Evolutionary conservation across 176 grass and related monocot species (phyloP), one percentile per base, ranked within the genome.

Genomic region (Canna indica): DNA sequence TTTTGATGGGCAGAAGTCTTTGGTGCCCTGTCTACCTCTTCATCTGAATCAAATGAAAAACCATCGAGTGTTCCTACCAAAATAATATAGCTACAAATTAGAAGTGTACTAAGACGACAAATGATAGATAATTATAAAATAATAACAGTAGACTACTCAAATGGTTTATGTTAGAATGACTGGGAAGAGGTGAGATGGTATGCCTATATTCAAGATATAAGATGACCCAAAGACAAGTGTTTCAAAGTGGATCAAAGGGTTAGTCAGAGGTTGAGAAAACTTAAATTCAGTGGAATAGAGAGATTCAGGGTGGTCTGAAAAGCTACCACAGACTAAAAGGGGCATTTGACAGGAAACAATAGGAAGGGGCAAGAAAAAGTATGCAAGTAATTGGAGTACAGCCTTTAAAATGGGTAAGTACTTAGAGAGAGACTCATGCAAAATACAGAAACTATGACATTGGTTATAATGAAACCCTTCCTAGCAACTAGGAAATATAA

Each of bases 21-120:
- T 53, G 67, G 69, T 70, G 83, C 36, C 33, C 81, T 90, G 9
- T 92, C 86, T 62, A 68, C 68, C 47, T 96, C 92, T 39, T 84
- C 85, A 34, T 96, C 92, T 74, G 92, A 96, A 83, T 96, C 92
- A 78, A 93, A 93, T 75, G 85, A 79, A 78, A 92, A 92, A 62
- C 86, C 89, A 73, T 92, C 86, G 20, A 93, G 86, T 28, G 89
- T 90, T 80, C 94, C 85, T 96, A 61, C 63, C 80, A 38, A 79
- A 77, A 74, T 18, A 47, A 75, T 75, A 74, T 0, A 67, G 5
- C 26, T 57, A 54, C 20, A 72, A 25, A 24, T 68, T 72, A 31
- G 27, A 48, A 70, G 44, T 68, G 18, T 12, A 44, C 8, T 25
- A 44, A 16, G 12, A 28, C 14, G 27, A 50, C 18, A 80, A 81